These are phyloP conservation scores for Cornus controversa DNA, from an alignment of 148 eudicot genomes.

Conservation along the genomic window DNA sequence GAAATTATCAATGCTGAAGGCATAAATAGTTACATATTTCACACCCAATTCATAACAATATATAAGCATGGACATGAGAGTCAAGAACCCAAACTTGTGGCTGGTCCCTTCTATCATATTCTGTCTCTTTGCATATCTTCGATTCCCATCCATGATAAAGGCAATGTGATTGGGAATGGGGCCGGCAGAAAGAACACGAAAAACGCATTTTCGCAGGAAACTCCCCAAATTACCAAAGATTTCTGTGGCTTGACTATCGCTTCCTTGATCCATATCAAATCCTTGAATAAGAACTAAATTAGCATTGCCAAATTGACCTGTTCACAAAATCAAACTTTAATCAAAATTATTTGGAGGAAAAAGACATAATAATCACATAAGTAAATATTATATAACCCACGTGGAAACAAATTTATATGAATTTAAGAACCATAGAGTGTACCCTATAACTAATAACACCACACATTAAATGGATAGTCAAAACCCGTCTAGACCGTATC, in stretches of 20 bases:
- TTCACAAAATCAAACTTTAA: not conserved
- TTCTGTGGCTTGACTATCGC: constrained; percentile 2
- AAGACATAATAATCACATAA: not conserved
- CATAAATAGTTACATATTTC: constrained; percentile 57
- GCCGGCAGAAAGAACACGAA: constrained; percentile 43
- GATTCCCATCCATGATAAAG: constrained; percentile 75
- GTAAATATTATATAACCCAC: not conserved
- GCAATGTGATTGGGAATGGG: constrained; percentile 67
- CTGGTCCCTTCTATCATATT: constrained; percentile 54
- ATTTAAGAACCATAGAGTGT: not conserved
- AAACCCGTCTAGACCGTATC: not conserved
- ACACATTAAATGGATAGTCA: not conserved
- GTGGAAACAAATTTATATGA: not conserved
- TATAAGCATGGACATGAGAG: constrained; percentile 51
- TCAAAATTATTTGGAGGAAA: not conserved
- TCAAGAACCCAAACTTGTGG: constrained; percentile 45
- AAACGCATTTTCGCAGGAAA: constrained; percentile 37
- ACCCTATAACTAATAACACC: not conserved
- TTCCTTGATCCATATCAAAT: constrained; percentile 17
- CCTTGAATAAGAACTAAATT: not conserved
- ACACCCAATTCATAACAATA: constrained; percentile 60
- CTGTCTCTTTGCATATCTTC: constrained; percentile 58
- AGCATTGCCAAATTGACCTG: constrained; percentile 3
- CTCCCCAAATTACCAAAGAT: constrained; percentile 20
- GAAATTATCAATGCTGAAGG: constrained; percentile 75